phyloP scores from a whole-genome alignment of 208 protist genomes.

The Vickermania spadyakhi region DNA sequence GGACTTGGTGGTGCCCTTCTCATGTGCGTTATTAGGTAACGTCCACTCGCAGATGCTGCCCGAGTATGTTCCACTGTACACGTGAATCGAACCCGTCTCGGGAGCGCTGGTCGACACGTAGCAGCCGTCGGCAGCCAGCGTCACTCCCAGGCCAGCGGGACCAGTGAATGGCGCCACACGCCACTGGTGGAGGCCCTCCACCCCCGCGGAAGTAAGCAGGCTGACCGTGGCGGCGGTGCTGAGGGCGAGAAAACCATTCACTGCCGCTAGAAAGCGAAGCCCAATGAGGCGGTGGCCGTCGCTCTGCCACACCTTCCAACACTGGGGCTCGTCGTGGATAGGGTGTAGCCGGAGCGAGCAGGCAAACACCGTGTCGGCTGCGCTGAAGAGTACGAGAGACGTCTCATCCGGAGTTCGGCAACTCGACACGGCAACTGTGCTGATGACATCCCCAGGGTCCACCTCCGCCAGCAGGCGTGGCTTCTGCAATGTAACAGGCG shows the following conservation, averaged over 20 bases:
- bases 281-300: not conserved
- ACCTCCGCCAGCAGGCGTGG: too few species aligned
- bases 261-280: not conserved
- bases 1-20: not conserved
- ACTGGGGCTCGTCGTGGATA: not conserved
- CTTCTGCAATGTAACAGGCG: too few species aligned
- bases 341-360: not conserved
- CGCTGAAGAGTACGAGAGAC: too few species aligned
- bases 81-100: not conserved
- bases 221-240: not conserved
- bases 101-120: slow-evolving; percentile 5
- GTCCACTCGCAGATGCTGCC: slow-evolving; percentile 40
- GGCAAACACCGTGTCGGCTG: not conserved
- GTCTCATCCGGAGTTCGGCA: too few species aligned
- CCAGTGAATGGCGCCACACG: slow-evolving; percentile 8
- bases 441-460: too few species aligned
- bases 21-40: not conserved
- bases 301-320: not conserved
- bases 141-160: slow-evolving; percentile 20
- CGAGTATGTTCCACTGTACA: slow-evolving; percentile 53
- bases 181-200: not conserved
- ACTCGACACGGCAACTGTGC: too few species aligned
- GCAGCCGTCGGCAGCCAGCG: slow-evolving; percentile 35
- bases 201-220: not conserved
- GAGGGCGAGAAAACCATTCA: not conserved